A percentile compares a stretch with the other conserved stretches of the same genome.
These are phyloP conservation scores for Pseudogymnoascus sp. DNA, from an alignment of 2,329 filamentous ascomycete genomes.

Conservation along the genomic window DNA sequence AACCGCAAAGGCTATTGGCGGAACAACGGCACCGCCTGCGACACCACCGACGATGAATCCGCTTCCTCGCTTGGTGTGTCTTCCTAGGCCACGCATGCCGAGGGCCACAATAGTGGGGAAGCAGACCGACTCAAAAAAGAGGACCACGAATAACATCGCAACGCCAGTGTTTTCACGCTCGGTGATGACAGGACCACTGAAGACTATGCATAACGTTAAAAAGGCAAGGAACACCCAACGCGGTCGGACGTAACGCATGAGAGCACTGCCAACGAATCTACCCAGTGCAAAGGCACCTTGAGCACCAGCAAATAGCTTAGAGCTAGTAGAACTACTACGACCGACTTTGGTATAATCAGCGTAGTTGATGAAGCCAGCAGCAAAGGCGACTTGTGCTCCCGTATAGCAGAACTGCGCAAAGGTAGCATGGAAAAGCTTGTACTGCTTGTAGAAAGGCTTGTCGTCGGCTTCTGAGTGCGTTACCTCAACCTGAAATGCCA, in stretches of 20 bases:
- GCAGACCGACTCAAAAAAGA: slow-evolving; percentile 47
- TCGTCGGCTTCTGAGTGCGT: slow-evolving; percentile 38
- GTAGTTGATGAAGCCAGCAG: slow-evolving; percentile 66
- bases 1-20: slow-evolving; percentile 60
- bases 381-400: slow-evolving; percentile 61
- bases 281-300: slow-evolving; percentile 69
- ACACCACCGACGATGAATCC: slow-evolving; percentile 44
- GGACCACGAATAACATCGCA: slow-evolving; percentile 41
- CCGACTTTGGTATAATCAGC: slow-evolving; percentile 9
- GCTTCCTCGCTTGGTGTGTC: slow-evolving; percentile 43
- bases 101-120: slow-evolving; percentile 49
- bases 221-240: slow-evolving; percentile 62
- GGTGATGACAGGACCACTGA: slow-evolving; percentile 42
- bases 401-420: slow-evolving; percentile 73
- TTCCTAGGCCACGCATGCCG: slow-evolving; percentile 44
- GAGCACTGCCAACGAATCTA: slow-evolving; percentile 57
- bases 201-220: slow-evolving; percentile 41
- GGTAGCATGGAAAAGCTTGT: slow-evolving; percentile 66
- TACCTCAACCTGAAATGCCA: slow-evolving; percentile 31
- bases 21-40: slow-evolving; percentile 55
- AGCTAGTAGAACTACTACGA: slow-evolving; percentile 26
- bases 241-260: slow-evolving; percentile 59
- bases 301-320: slow-evolving; percentile 62
- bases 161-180: slow-evolving; percentile 42
- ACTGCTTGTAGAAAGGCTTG: slow-evolving; percentile 61